These are phyloP conservation scores for Lyophyllum semitale DNA, from an alignment of 768 basidiomycete species.

Conservation along the genomic window DNA sequence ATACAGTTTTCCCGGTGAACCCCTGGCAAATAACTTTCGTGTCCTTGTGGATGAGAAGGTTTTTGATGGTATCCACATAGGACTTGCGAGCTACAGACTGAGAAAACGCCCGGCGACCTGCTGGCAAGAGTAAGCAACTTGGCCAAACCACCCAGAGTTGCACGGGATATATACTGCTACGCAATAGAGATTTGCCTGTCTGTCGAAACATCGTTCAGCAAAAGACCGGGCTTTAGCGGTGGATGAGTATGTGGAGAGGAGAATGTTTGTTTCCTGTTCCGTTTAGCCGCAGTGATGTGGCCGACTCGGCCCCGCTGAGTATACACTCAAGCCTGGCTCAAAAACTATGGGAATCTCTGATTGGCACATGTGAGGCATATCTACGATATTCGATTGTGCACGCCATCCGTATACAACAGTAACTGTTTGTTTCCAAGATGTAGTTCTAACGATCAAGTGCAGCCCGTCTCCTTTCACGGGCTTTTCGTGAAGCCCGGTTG, in stretches of 20 bases:
- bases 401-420: not conserved
- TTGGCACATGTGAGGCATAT: not conserved
- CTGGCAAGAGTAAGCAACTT: slow-evolving; percentile 30
- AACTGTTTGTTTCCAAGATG: slow-evolving; percentile 7
- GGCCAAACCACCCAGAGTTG: not conserved
- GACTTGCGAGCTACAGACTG: slow-evolving; percentile 70
- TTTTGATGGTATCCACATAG: slow-evolving; percentile 89
- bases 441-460: slow-evolving; percentile 35
- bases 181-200: slow-evolving; percentile 56
- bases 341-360: not conserved
- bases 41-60: slow-evolving; percentile 91
- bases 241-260: slow-evolving; percentile 2
- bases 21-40: slow-evolving; percentile 93
- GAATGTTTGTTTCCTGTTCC: slow-evolving; percentile 9
- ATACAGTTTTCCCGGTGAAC: slow-evolving; percentile 93
- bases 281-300: slow-evolving; percentile 7
- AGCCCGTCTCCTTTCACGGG: slow-evolving; percentile 61
- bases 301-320: slow-evolving; percentile 7
- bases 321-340: too few relatives aligned
- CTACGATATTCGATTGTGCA: not conserved
- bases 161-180: slow-evolving; percentile 43
- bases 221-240: not conserved
- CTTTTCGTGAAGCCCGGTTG: slow-evolving; percentile 74
- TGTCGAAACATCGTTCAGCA: slow-evolving; percentile 57
- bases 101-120: slow-evolving; percentile 80